Evolutionary conservation across 2,329 filamentous ascomycete genomes (phyloP).

Genomic region (Remersonia thermophila): DNA sequence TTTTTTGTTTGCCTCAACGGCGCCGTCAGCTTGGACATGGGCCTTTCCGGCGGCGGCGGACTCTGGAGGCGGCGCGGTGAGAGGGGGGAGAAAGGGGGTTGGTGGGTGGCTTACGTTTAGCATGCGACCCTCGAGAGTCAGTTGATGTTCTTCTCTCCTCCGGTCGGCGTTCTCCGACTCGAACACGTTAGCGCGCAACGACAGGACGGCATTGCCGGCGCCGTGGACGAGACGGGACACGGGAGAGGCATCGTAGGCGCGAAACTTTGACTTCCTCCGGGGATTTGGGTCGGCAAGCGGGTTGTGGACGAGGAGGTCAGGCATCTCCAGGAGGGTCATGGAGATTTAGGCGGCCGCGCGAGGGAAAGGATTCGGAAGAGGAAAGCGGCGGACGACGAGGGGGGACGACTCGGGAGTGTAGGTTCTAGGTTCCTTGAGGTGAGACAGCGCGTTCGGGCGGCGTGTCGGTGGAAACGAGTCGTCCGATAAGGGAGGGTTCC

Average conservation of each 20-base stretch:
- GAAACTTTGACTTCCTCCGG: slow-evolving; percentile 5
- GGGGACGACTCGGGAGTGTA: neutral
- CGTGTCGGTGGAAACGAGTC: too few relatives aligned
- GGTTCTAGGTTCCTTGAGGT: neutral
- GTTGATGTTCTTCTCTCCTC: slow-evolving; percentile 45
- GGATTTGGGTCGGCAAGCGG: neutral
- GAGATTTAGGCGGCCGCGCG: too few relatives aligned
- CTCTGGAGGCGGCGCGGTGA: too few relatives aligned
- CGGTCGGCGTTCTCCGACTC: slow-evolving; percentile 36
- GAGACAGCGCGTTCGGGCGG: neutral
- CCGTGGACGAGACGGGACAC: slow-evolving; percentile 17
- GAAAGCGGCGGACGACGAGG: neutral
- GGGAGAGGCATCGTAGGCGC: slow-evolving; percentile 4
- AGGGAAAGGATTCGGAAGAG: neutral
- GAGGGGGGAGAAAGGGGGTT: neutral
- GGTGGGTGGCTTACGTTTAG: slow-evolving; percentile 40
- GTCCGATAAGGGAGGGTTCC: too few relatives aligned
- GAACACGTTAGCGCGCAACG: slow-evolving; percentile 41
- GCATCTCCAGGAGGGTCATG: slow-evolving; percentile 8
- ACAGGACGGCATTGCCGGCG: slow-evolving; percentile 31
- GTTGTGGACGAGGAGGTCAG: slow-evolving; percentile 13
- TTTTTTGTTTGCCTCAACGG: too few relatives aligned
- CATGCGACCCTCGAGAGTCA: slow-evolving; percentile 51
- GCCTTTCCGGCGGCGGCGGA: too few relatives aligned
- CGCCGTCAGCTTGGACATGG: too few relatives aligned